phyloP scores from a whole-genome alignment of 306 rosid species.

The Trifolium dubium region DNA sequence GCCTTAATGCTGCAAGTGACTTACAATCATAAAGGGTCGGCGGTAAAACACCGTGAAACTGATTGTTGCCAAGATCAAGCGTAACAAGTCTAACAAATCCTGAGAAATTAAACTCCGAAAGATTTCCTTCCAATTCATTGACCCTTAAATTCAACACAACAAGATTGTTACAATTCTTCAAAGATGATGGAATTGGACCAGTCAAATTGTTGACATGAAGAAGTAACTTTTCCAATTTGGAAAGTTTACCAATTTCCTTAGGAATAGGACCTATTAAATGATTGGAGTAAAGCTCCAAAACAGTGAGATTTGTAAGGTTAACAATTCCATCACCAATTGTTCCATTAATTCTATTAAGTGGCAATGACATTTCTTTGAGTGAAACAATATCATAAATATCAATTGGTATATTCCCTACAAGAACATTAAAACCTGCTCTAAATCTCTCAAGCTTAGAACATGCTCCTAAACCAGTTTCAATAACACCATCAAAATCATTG shows the following conservation, averaged over 20 bases:
- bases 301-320: constrained; percentile 59
- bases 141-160: constrained; percentile 74
- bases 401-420: constrained; percentile 64
- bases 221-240: constrained; percentile 58
- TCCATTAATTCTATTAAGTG: constrained; percentile 64
- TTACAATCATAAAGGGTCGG: constrained; percentile 74
- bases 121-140: constrained; percentile 66
- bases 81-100: constrained; percentile 54
- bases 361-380: constrained; percentile 65
- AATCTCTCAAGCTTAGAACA: constrained; percentile 71
- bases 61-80: constrained; percentile 84
- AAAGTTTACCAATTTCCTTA: constrained; percentile 62
- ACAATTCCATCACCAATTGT: constrained; percentile 52
- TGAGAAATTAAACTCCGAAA: constrained; percentile 74
- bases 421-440: constrained; percentile 78
- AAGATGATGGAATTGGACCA: constrained; percentile 67
- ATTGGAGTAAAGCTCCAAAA: constrained; percentile 80
- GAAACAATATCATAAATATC: constrained; percentile 58
- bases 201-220: constrained; percentile 78
- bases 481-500: constrained; percentile 56
- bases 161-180: constrained; percentile 71
- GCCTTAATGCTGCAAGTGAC: constrained; percentile 75
- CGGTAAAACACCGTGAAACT: constrained; percentile 72
- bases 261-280: constrained; percentile 63
- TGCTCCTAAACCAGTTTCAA: constrained; percentile 60